Evolutionary conservation across 2,329 filamentous ascomycete species (phyloP), one percentile per base, ranked within the genome.

Genomic region (Thelonectria rubi): DNA sequence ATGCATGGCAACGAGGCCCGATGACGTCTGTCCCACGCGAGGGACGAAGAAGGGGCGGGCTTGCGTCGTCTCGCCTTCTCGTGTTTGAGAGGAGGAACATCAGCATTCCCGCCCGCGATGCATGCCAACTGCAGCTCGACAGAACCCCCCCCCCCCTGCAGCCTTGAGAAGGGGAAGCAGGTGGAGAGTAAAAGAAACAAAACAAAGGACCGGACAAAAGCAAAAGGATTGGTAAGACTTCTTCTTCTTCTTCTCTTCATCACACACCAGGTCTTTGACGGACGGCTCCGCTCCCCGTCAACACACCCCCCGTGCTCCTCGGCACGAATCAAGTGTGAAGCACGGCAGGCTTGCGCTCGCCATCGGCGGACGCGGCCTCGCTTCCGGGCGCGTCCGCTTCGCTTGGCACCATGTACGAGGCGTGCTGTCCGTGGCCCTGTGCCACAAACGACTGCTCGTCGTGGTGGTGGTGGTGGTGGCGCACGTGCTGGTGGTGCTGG

Each of bases 281-380:
- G 40, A 48, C 30, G 40, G 18, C 5, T 10, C 17, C 42, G 12
- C n/a, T 14, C 48, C 43, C 56, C 15, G 34, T 49, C 37, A 51
- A 34, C 46, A 50, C 47, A 20, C 12, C 15, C 21, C 42, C 42
- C 51, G 18, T 51, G 21, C 40, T 24, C 14, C 11, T n/a, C 47
- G n/a, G 55, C 59, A 67, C 50, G 10, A 50, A 58, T 61, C 66
- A 53, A 47, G 50, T 30, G 24, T 43, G 62, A 46, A 68, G 58
- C 9, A 60, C 67, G 39, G 56, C 60, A 48, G 56, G 50, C 65
- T 71, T 72, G 60, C 63, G 62, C 37, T 72, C 62, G 47, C 59
- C 60, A 24, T 59, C 62, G 3, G 39, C 37, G 7, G 48, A 26
- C 14, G n/a, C 55, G 6, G 46, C 20, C 17, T 55, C 57, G 15